These are phyloP conservation scores for Ambispora gerdemannii DNA, from an alignment of 192 early-diverging fungal species.

Conservation along the genomic window DNA sequence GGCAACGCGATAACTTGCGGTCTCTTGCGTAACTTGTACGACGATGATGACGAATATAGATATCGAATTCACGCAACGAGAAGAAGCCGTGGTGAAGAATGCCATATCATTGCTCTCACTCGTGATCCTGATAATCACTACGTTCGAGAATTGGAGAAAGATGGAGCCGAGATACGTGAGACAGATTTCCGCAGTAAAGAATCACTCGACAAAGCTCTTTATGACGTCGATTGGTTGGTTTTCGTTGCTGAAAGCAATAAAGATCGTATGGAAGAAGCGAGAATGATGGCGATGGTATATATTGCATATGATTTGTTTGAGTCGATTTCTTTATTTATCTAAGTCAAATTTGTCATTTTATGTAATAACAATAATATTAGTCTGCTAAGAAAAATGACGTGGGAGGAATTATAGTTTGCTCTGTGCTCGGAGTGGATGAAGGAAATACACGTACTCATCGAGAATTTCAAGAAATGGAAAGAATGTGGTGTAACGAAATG, in stretches of 20 bases:
- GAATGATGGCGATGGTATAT: background rate
- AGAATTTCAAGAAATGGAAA: background rate
- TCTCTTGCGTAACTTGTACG: no score
- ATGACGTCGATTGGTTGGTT: background rate
- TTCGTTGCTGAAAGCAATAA: background rate
- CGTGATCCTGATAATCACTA: background rate
- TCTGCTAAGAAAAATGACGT: background rate
- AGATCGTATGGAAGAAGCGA: background rate
- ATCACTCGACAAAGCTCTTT: background rate
- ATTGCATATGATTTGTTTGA: background rate
- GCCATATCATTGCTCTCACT: background rate
- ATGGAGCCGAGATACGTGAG: background rate
- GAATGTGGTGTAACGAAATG: background rate
- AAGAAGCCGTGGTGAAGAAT: background rate
- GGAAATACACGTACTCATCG: background rate
- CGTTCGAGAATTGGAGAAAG: background rate
- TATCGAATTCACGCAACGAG: no score
- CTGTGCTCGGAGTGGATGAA: background rate
- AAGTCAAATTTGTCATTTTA: no score
- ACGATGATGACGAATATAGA: no score
- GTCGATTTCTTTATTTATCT: background rate
- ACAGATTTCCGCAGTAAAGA: background rate
- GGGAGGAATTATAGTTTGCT: background rate
- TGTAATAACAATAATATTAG: no score
- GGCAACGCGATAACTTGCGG: no score